phyloP scores from a whole-genome alignment of 305 asterid species.

The Rubia balearica region DNA sequence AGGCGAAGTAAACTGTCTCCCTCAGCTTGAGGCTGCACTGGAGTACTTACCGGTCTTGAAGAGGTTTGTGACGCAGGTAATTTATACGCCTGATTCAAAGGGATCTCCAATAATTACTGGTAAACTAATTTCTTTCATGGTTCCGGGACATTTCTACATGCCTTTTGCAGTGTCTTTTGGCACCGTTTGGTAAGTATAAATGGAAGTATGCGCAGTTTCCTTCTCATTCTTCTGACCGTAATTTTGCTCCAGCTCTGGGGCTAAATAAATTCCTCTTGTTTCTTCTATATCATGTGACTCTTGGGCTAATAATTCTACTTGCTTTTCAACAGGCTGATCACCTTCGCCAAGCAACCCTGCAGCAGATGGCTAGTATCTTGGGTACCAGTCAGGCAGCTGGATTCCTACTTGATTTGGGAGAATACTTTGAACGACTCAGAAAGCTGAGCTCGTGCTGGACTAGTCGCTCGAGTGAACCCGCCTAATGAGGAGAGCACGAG shows the following conservation, averaged over 20 bases:
- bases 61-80: conserved; percentile 79
- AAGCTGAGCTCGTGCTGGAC: conserved; percentile 58
- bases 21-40: conserved; percentile 55
- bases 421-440: conserved; percentile 63
- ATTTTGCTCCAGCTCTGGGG: no score
- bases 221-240: no score
- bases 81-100: not conserved
- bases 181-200: no score
- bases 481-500: conserved; percentile 20
- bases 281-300: not conserved
- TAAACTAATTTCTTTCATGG: no score
- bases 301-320: not conserved
- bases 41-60: conserved; percentile 57
- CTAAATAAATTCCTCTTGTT: not conserved
- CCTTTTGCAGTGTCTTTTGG: no score
- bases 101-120: no score
- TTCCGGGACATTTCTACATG: not conserved
- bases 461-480: conserved; percentile 35
- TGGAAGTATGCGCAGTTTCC: no score
- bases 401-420: conserved; percentile 68
- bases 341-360: conserved; percentile 65
- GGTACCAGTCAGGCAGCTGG: conserved; percentile 54
- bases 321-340: conserved; percentile 63
- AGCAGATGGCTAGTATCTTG: conserved; percentile 60
- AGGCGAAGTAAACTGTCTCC: conserved; percentile 50